Base-by-base conservation (phyloP, 768 basidiomycete species). In the Lenzites betulinus region DNA sequence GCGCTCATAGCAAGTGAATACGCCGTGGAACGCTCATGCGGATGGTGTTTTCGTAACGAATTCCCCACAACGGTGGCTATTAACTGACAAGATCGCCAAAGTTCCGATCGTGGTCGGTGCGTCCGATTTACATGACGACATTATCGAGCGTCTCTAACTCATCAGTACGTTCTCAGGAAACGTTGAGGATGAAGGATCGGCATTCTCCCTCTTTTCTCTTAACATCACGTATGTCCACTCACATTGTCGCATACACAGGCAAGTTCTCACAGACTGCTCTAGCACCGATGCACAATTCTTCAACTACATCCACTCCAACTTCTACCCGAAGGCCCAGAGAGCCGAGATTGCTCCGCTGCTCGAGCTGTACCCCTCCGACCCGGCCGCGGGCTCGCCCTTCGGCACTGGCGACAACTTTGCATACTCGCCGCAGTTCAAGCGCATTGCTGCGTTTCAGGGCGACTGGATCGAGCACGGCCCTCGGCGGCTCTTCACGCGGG, bases 401-500 rank as follows among this genome's bases (percentile, higher is more conserved):
- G 68, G 53, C 16, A 69, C 66, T 5, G 64, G 66, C 0, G 42
- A 42, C 30, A 53, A n/a, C 4, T 52, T 49, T 36, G 47, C 52
- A 3, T 49, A 59, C 36, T 51, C 60, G 15, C 65, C 65, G 2
- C 60, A 70, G 52, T 70, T 56, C 59, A 70, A 70, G 59, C 69
- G 69, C 18, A 59, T 69, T n/a, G 60, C 68, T 1, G 70, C 70
- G 2, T 63, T 71, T 36, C 62, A 64, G 28, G 70, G 70, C 7
- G 70, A 70, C 50, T 61, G 47, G 42, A 41, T 64, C 16, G 60
- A 67, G n/a, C 63, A 69, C 20, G 68, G 66, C 1, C 68, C 68
- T 1, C 48, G 68, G 22, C 60, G 64, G 1, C 33, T 66, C 5
- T 59, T 69, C 18, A 8, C 48, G 7, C 26, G 51, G n/a, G 33